phyloP scores from a whole-genome alignment of 2,329 filamentous ascomycete genomes.

The Ophiocordyceps camponoti-leonardi region DNA sequence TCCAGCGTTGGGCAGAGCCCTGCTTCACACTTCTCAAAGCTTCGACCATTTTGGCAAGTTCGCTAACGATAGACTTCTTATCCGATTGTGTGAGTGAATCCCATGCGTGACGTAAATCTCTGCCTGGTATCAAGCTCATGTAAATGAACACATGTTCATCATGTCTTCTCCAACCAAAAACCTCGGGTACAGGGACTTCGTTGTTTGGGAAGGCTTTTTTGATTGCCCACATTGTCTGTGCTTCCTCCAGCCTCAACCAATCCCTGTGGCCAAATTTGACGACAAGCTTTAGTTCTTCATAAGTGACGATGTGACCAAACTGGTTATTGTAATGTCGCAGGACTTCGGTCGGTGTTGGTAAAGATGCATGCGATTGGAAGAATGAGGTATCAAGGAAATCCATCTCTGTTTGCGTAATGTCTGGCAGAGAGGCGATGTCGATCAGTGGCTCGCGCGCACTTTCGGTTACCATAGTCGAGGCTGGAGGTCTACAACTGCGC shows the following conservation, averaged over 20 bases:
- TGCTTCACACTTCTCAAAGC: not conserved
- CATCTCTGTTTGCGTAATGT: too few species aligned
- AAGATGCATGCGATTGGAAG: too few species aligned
- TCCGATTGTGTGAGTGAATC: constrained; percentile 4
- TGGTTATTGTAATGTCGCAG: too few species aligned
- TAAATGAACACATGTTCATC: constrained; percentile 5
- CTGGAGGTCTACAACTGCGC: too few species aligned
- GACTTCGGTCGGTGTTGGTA: too few species aligned
- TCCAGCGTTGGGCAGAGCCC: constrained; percentile 2
- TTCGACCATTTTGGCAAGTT: not conserved
- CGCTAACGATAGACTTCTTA: constrained; percentile 4
- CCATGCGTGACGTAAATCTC: constrained; percentile 7
- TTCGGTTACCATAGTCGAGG: too few species aligned
- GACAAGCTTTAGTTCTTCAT: constrained; percentile 2
- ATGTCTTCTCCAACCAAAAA: constrained; percentile 15
- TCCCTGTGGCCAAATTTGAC: constrained; percentile 2
- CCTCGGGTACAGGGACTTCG: constrained; percentile 8
- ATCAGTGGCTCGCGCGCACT: too few species aligned
- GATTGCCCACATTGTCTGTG: constrained; percentile 2
- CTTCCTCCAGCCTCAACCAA: constrained; percentile 4
- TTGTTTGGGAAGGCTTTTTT: constrained; percentile 2
- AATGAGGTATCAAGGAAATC: too few species aligned
- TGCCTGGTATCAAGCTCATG: constrained; percentile 6
- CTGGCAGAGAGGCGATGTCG: too few species aligned
- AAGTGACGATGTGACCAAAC: too few species aligned